Base-by-base conservation (phyloP, 148 eudicot genomes). In the Chenopodium formosanum region DNA sequence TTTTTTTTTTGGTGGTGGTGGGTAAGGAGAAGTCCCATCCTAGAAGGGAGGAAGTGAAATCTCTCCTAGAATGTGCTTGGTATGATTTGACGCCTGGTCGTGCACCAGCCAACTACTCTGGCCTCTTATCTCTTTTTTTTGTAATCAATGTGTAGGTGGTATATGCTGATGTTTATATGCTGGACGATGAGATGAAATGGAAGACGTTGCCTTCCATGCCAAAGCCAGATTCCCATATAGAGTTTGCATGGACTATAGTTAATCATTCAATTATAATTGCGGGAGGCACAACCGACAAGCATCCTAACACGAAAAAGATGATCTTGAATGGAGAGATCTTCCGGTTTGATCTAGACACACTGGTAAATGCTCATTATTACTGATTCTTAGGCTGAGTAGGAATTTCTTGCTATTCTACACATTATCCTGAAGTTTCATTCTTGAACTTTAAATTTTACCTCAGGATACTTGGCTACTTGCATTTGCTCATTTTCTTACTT, bases 271-370 rank as follows among this genome's bases (percentile, higher is more conserved):
- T 97, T 65, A 67, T 92, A 23, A 89, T 94, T 74, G 96, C 89
- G 68, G 99, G 99, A 69, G 99, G 99, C 77, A 97, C 99, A 19
- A 94, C 98, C 12, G 99, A 97, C 34, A 97, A 97, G 86, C 99
- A 97, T 82, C 99, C 99, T 9, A 81, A 52, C 14, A 94, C 98
- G 7, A 97, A 97, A 83, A 94, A 89, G 91, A 97, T 97, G 98
- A 88, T 87, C 12, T 83, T 97, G 78, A 89, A 89, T 77, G 89
- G 98, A 79, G 99, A 94, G 87, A 62, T 92, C 13, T 87, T 93
- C 77, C 93, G 90, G 27, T 97, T 94, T 84, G 86, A 94, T 75
- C 88, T 97, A 50, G 91, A 90, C 77, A 87, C 90, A 62, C 86
- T 79, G 97, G 99, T 97, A 91, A 76, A 40, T 19, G 37, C 20